Percentiles rank a stretch among this genome's conserved stretches.
phyloP scores from a whole-genome alignment of 352 stramenopile genomes.

The Phytopythium vexans region DNA sequence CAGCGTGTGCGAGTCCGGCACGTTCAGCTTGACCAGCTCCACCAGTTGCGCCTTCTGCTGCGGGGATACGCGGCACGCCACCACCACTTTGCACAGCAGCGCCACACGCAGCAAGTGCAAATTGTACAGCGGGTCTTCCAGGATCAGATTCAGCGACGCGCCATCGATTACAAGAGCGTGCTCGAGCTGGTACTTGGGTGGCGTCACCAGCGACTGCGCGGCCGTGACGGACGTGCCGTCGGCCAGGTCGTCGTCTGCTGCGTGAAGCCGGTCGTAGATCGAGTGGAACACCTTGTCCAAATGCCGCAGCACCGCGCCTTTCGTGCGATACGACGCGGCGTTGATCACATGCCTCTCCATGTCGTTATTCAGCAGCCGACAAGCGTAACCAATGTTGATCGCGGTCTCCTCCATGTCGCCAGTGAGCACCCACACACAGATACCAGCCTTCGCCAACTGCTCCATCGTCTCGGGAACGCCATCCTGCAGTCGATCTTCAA shows the following conservation, averaged over 20 bases:
- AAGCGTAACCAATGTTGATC: slow-evolving; percentile 89
- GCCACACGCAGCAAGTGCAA: slow-evolving; percentile 80
- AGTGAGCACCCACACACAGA: slow-evolving; percentile 87
- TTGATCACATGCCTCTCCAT: slow-evolving; percentile 92
- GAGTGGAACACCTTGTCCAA: slow-evolving; percentile 79
- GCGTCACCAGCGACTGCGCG: slow-evolving; percentile 24
- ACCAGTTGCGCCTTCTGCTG: slow-evolving; percentile 98
- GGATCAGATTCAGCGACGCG: slow-evolving; percentile 80
- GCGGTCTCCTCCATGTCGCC: slow-evolving; percentile 90
- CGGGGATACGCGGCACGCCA: slow-evolving; percentile 97
- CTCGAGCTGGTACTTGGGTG: slow-evolving; percentile 29
- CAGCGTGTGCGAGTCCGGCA: slow-evolving; percentile 78
- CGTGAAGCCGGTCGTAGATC: slow-evolving; percentile 31
- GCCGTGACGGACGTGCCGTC: slow-evolving; percentile 14
- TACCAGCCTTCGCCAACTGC: slow-evolving; percentile 63
- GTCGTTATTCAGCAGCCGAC: slow-evolving; percentile 87
- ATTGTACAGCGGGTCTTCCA: slow-evolving; percentile 71
- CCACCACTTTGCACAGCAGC: slow-evolving; percentile 93
- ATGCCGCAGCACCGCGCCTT: slow-evolving; percentile 60
- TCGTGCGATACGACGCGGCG: slow-evolving; percentile 54
- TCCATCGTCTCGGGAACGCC: slow-evolving; percentile 82
- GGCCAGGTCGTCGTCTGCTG: slow-evolving; percentile 10
- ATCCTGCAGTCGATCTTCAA: slow-evolving; percentile 86
- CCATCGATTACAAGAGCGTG: slow-evolving; percentile 95
- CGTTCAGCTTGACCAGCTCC: slow-evolving; percentile 91